Evolutionary conservation across 73 alveolate genomes (phyloP), one percentile per base, ranked within the genome.

Genomic region (Paraurostyla sp.): DNA sequence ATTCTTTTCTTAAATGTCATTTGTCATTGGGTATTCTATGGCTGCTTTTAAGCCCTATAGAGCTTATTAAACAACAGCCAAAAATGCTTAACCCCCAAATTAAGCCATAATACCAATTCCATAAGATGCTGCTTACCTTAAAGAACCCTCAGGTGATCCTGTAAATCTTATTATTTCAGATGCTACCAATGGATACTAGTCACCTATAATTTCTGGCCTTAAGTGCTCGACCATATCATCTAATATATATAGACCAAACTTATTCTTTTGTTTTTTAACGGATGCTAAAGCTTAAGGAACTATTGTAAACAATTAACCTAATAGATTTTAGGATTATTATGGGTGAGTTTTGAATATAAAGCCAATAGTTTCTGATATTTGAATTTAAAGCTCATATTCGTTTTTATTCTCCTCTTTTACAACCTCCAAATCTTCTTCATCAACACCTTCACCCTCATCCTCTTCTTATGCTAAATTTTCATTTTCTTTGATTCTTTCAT

Each of bases 221-320:
- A 97, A 84, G 83, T 65, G 92, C 89, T 97, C 99, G 43, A 97
- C 93, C 97, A 97, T 94, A 93, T 97, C 99, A 81, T 95, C 99
- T 82, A 97, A 80, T 32, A 97, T 81, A 89, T 95, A 97, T 58
- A 97, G 90, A 35, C 97, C 99, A 90, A 97, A 95, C 89, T 97
- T 92, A 80, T 95, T 87, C 76, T 82, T 59, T 18, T 35, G 7
- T 23, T 80, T 60, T 1, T 80, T 60, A 35, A 43, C 27, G 3
- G 68, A 83, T n/a, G 15, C 18, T 1, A 89, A 52, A 45, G 81
- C 76, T 40, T 59, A 42, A 20, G 91, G 89, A 35, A 89, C 62
- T 0, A 81, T 40, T 1, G 22, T 40, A 49, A 23, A 60, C 15
- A 89, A 59, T 23, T 18, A 20, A 11, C 22, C 58, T 32, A 89